Conservation (phyloP, 352 stramenopile genomes). For the Halophytophthora polymorphica region DNA sequence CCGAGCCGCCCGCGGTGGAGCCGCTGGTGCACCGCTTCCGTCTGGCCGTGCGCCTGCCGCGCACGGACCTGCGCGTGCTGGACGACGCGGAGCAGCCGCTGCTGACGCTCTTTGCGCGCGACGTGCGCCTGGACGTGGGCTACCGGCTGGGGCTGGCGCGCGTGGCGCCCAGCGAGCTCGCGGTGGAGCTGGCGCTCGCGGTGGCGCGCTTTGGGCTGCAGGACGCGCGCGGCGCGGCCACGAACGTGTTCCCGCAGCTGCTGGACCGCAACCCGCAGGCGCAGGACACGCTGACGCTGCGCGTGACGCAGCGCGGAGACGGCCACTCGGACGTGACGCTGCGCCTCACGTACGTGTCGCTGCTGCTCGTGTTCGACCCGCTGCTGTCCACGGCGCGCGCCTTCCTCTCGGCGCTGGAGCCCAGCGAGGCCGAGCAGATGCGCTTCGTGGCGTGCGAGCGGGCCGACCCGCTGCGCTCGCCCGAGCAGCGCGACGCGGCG, state of each 20-base stretch:
- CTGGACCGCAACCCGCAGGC: slow-evolving; percentile 73
- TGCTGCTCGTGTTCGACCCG: slow-evolving; percentile 78
- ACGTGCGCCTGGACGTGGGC: slow-evolving; percentile 42
- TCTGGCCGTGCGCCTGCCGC: slow-evolving; percentile 54
- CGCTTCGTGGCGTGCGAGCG: slow-evolving; percentile 60
- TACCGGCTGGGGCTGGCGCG: slow-evolving; percentile 47
- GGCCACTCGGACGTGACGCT: slow-evolving; percentile 56
- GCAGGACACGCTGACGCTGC: slow-evolving; percentile 49
- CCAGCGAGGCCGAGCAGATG: slow-evolving; percentile 75
- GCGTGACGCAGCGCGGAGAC: slow-evolving; percentile 43
- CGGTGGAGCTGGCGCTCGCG: slow-evolving; percentile 42
- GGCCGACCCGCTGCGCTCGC: slow-evolving; percentile 39
- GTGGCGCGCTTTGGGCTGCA: slow-evolving; percentile 65
- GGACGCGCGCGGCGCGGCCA: slow-evolving; percentile 54
- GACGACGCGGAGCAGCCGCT: slow-evolving; percentile 46
- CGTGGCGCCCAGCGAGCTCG: slow-evolving; percentile 29
- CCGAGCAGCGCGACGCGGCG: slow-evolving; percentile 47
- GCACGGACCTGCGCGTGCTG: slow-evolving; percentile 46
- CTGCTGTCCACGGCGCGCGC: slow-evolving; percentile 49
- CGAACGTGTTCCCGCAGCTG: slow-evolving; percentile 74
- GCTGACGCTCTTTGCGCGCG: slow-evolving; percentile 54
- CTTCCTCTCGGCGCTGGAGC: slow-evolving; percentile 56
- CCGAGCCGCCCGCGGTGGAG: slow-evolving; percentile 31
- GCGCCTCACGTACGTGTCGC: slow-evolving; percentile 54
- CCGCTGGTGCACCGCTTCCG: slow-evolving; percentile 60